These are phyloP conservation scores for Coprinopsis cinerea DNA, from an alignment of 768 basidiomycete species.

Conservation along the genomic window DNA sequence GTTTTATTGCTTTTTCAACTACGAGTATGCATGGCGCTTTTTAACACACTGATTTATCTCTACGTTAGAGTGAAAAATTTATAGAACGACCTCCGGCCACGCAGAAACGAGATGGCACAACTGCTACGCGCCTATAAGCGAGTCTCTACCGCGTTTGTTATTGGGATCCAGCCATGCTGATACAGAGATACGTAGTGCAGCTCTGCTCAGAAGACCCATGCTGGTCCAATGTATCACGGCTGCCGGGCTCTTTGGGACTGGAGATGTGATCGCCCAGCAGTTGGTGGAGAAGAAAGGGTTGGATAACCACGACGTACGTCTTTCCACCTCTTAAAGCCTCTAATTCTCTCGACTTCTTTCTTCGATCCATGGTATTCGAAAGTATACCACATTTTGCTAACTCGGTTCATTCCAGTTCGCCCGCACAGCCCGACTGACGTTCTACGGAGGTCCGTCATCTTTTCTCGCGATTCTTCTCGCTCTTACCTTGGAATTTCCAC, in stretches of 20 bases:
- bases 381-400: not conserved
- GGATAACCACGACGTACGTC: conserved; percentile 66
- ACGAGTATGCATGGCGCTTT: no score
- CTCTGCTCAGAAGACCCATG: conserved; percentile 58
- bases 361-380: no score
- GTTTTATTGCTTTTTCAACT: no score
- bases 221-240: conserved; percentile 60
- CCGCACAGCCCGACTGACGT: conserved; percentile 57
- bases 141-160: not conserved
- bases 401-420: conserved; percentile 33
- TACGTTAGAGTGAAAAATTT: no score
- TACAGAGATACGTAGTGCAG: conserved; percentile 32
- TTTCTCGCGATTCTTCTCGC: not conserved
- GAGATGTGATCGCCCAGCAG: conserved; percentile 85
- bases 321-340: no score
- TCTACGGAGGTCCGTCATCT: conserved; percentile 61
- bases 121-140: conserved; percentile 4
- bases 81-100: no score
- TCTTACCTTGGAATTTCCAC: no score
- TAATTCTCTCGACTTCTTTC: not conserved
- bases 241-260: conserved; percentile 62
- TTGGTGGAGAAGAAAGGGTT: conserved; percentile 63
- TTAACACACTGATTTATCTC: no score
- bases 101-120: conserved; percentile 3
- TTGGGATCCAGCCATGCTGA: not conserved